Base-by-base conservation (phyloP, 164 flowering plant genomes). In the Santalum album region DNA sequence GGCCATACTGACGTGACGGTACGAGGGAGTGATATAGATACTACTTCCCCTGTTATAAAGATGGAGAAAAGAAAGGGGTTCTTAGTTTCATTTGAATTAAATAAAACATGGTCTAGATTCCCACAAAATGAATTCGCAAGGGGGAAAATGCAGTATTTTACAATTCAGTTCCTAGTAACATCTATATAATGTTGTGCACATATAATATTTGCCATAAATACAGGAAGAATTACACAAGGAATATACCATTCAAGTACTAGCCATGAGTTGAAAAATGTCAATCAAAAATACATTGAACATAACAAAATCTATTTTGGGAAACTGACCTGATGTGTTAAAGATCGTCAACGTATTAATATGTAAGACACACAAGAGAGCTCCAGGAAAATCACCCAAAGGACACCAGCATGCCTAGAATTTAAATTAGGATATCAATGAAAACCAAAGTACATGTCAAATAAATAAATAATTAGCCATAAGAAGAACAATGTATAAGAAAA, bases 341-440 rank as follows among this genome's bases (percentile, higher is more conserved):
- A 87, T 76, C 38, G 97, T 79, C 71, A 92, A 68, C 46, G 73
- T 69, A 54, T 79, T 84, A 64, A 50, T 50, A 70, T 80, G 90
- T 52, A 92, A 66, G 49, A 81, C 77, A 72, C 91, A 92, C 26
- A 92, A 87, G 59, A 70, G 59, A 38, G 96, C 77, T 69, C 84
- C 92, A 12, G 87, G 61, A 56, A 59, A 54, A 26, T 73, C 73
- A 66, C 81, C 78, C 73, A 89, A 67, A 26, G 74, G 84, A 70
- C 95, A 84, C 97, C 99, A 92, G 77, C 95, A 85, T 21, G 74
- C 96, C 99, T 92, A 62, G 0, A 58, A 67, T 46, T 44, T 15
- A 38, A 38, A 0, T 38, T 38, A 38, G 3, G 16, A 38, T 38
- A 38, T 32, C 7, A 32, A 7, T 32, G 7, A 32, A 32, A 32